Evolutionary conservation across 2,329 filamentous ascomycete species (phyloP).

Genomic region (Macrophomina tecta): DNA sequence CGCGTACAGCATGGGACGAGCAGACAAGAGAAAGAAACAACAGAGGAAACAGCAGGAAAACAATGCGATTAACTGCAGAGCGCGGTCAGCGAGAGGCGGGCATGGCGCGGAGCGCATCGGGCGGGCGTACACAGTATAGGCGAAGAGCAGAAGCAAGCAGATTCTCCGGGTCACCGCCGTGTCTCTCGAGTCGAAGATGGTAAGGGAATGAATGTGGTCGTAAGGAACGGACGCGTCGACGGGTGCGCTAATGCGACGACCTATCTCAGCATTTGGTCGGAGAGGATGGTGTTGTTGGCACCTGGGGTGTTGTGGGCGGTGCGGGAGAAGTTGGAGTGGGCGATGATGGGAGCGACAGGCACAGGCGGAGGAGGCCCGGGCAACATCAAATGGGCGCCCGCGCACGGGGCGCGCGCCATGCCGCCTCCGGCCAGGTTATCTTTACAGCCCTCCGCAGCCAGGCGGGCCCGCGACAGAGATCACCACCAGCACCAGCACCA

Average conservation of each 20-base stretch:
- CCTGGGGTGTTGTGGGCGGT: conserved; percentile 18
- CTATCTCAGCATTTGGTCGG: conserved; percentile 27
- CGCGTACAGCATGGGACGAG: conserved; percentile 22
- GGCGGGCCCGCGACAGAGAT: conserved; percentile 24
- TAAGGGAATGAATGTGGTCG: conserved; percentile 26
- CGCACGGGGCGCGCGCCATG: conserved; percentile 22
- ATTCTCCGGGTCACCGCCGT: conserved; percentile 26
- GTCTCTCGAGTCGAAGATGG: conserved; percentile 23
- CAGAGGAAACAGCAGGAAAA: conserved; percentile 19
- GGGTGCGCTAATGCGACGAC: conserved; percentile 22
- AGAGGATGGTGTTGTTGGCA: conserved; percentile 20
- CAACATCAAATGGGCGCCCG: conserved; percentile 21
- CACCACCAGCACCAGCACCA: conserved; percentile 25
- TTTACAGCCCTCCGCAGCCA: conserved; percentile 20
- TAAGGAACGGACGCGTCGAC: conserved; percentile 28
- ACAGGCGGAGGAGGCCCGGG: conserved; percentile 21
- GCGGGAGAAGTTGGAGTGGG: conserved; percentile 24
- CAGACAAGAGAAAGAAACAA: conserved; percentile 16
- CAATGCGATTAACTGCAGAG: conserved; percentile 28
- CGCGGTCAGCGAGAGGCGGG: conserved; percentile 8
- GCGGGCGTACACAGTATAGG: conserved; percentile 26
- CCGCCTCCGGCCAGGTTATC: conserved; percentile 17
- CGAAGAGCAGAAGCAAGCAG: conserved; percentile 26
- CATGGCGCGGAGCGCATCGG: background rate
- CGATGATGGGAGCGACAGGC: conserved; percentile 24